Base-by-base conservation (phyloP, 768 basidiomycete species). In the Amanita subjunquillea region DNA sequence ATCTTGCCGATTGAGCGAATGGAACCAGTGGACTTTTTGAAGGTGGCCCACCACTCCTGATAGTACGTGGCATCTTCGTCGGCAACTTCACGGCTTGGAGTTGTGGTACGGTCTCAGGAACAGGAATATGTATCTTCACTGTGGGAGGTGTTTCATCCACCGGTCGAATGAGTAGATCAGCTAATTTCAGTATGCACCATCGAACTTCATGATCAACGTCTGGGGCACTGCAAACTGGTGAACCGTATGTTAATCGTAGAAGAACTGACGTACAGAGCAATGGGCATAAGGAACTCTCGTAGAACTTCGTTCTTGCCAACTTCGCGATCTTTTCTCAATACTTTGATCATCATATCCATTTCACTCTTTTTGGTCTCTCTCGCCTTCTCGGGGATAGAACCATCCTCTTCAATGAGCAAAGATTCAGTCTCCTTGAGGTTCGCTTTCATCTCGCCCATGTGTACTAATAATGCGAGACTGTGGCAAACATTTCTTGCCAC, bases 361-460 rank as follows among this genome's bases (percentile, higher is more conserved):
- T 91, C 89, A 57, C 82, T 88, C 69, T 83, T 86, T 73, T 87
- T 88, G 43, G 76, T 76, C 64, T 88, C 86, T 67, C 80, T 87
- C 50, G 73, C 69, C 64, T 79, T 85, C 61, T 85, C 83, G 22
- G 78, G 81, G 7, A 74, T 73, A 52, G 77, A 80, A 5, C 89
- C 89, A 58, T 92, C 89, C 62, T 92, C 91, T 66, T 93, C 91
- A 42, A 93, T 89, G 10, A 92, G 74, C 27, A 92, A 65, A 4
- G 85, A 76, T 57, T 91, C 87, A 0, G 79, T 65, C 55, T 92
- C 89, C 64, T 88, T 91, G 40, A 76, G 59, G 48, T 74, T 72
- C 12, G 81, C 74, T 68, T 84, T 89, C 76, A 98, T 85, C 61
- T 95, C 93, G 50, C 93, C 93, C 76, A 97, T 84, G 36, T 87